Evolutionary conservation across 331 rosid genomes (phyloP).

Genomic region (Stylosanthes scabra): DNA sequence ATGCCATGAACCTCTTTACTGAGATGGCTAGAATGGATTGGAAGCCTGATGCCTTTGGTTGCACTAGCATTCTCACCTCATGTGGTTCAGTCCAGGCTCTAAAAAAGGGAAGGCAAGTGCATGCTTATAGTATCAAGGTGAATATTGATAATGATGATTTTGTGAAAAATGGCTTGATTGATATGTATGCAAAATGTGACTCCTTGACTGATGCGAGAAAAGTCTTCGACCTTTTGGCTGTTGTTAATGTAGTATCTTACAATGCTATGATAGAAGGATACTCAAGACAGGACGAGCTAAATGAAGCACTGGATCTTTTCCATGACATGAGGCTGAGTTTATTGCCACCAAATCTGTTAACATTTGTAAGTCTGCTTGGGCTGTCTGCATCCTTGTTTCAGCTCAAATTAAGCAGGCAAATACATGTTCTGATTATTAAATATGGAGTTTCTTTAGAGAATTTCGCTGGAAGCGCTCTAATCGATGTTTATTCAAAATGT

Average conservation of each 20-base stretch:
- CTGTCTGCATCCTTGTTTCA: conserved; percentile 61
- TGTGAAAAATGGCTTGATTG: conserved; percentile 86
- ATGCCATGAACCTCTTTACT: conserved; percentile 64
- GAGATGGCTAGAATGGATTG: conserved; percentile 68
- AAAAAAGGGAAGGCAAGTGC: conserved; percentile 78
- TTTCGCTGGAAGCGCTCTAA: conserved; percentile 82
- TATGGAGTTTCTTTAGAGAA: conserved; percentile 71
- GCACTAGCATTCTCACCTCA: conserved; percentile 81
- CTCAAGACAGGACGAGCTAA: conserved; percentile 59
- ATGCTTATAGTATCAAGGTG: conserved; percentile 66
- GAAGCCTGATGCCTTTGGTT: conserved; percentile 77
- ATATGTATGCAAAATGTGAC: conserved; percentile 87
- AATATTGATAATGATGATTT: conserved; percentile 65
- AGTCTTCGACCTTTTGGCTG: conserved; percentile 58
- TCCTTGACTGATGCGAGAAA: conserved; percentile 71
- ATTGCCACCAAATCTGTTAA: conserved; percentile 65
- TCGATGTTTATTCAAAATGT: conserved; percentile 90
- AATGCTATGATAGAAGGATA: conserved; percentile 97
- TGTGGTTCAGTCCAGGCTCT: conserved; percentile 73
- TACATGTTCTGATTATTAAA: conserved; percentile 69
- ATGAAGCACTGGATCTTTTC: conserved; percentile 74
- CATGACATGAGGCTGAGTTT: conserved; percentile 62
- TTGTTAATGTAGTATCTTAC: conserved; percentile 69
- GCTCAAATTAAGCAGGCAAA: conserved; percentile 74
- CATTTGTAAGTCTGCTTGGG: conserved; percentile 87